Percentiles rank a stretch among this genome's conserved stretches.
Conservation (phyloP, 2,329 filamentous ascomycete species). For the Claviceps sp. region DNA sequence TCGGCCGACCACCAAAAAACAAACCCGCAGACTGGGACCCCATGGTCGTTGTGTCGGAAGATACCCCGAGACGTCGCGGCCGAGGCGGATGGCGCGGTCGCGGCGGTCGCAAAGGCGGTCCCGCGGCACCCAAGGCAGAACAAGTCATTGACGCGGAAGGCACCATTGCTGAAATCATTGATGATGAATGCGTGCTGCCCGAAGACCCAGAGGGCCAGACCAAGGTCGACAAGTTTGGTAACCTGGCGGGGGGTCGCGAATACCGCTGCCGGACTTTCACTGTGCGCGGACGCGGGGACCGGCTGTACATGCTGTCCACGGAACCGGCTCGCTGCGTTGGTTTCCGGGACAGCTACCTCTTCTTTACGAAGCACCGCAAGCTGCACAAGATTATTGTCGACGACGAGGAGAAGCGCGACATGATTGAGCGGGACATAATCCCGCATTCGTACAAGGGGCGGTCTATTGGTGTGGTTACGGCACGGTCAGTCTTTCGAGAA, state of each 20-base stretch:
- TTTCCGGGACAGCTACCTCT: conserved; percentile 94
- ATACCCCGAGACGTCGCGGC: conserved; percentile 49
- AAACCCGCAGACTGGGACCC: conserved; percentile 66
- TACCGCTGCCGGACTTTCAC: conserved; percentile 95
- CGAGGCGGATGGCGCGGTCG: conserved; percentile 59
- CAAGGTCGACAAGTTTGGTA: conserved; percentile 84
- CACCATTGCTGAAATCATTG: conserved; percentile 75
- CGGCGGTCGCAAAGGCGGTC: conserved; percentile 53
- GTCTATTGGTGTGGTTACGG: conserved; percentile 91
- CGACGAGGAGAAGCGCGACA: conserved; percentile 90
- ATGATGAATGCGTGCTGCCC: conserved; percentile 83
- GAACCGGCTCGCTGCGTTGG: conserved; percentile 93
- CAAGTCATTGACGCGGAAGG: conserved; percentile 90
- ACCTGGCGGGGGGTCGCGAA: conserved; percentile 70
- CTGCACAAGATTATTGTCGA: conserved; percentile 97
- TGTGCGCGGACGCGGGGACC: conserved; percentile 66
- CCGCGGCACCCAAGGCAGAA: conserved; percentile 62
- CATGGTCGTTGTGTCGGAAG: conserved; percentile 41
- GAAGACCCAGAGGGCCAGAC: conserved; percentile 79
- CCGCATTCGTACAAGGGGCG: conserved; percentile 98
- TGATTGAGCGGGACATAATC: conserved; percentile 91
- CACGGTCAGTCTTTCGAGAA: conserved; percentile 90
- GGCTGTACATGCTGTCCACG: conserved; percentile 96
- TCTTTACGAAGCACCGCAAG: conserved; percentile 95
- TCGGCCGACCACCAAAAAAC: conserved; percentile 81